Evolutionary conservation across 1,139 yeast genomes (phyloP).

Genomic region (Saccharomycopsis hybrid): DNA sequence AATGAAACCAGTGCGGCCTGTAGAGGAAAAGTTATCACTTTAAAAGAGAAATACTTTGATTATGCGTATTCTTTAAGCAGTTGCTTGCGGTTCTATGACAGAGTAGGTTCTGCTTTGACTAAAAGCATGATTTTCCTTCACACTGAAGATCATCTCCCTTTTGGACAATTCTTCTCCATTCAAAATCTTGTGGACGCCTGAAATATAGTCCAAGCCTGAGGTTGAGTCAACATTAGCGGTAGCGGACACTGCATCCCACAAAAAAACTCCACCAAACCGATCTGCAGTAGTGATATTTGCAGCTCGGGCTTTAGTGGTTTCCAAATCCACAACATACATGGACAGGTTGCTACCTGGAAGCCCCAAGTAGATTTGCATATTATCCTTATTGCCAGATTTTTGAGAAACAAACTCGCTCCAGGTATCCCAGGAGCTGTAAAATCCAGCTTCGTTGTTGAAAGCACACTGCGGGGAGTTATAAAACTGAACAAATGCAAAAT

Average conservation of each 20-base stretch:
- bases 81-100: too few relatives aligned
- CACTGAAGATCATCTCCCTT: too few relatives aligned
- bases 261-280: constrained; percentile 75
- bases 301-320: constrained; percentile 29
- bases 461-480: constrained; percentile 70
- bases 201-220: neutral
- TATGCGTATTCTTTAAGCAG: too few relatives aligned
- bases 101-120: too few relatives aligned
- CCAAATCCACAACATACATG: constrained; percentile 41
- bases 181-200: neutral
- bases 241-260: constrained; percentile 78
- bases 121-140: too few relatives aligned
- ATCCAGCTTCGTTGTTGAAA: constrained; percentile 29
- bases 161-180: neutral
- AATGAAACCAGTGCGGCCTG: too few relatives aligned
- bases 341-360: constrained; percentile 61
- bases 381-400: constrained; percentile 28
- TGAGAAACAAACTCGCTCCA: constrained; percentile 55
- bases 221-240: constrained; percentile 35
- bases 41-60: too few relatives aligned
- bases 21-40: too few relatives aligned
- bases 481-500: constrained; percentile 75
- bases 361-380: constrained; percentile 56
- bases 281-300: constrained; percentile 33
- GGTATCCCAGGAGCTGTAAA: constrained; percentile 54